Evolutionary conservation across 2,329 filamentous ascomycete species (phyloP), one percentile per base, ranked within the genome.

Genomic region (Sclerotinia trifoliorum): DNA sequence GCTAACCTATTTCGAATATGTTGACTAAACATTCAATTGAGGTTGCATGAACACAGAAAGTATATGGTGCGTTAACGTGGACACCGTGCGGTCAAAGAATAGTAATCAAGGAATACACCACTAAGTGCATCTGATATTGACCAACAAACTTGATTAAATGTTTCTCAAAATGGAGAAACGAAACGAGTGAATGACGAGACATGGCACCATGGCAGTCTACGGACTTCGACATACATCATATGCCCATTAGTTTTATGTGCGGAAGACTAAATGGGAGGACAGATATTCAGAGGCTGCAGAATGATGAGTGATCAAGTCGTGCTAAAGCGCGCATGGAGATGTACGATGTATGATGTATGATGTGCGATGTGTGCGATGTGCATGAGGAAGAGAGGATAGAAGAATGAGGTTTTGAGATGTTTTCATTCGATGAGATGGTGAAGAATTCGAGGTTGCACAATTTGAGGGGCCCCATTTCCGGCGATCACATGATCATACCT

Each of bases 11-110:
- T 3, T 2, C 11, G 29, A 42, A 42, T 24, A 35, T 35, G 44
- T 49, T 62, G 44, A 62, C 19, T 62, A 62, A 62, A 49, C 58
- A 49, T 49, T 49, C 19, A 60, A 61, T 35, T 19, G 39, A 48
- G 26, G 11, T 5, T n/a, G 7, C 3, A 5, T 13, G 44, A 35
- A 48, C 1, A 24, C 26, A 15, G 57, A 15, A 48, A 15, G 7
- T 1, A 57, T 7, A 57, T n/a, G 29, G 35, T 35, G 19, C 15
- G n/a, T 56, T 19, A 56, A 55, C 11, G 10, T 24, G 11, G 39
- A 42, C 39, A 15, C 39, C 21, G 11, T 35, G 13, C 4, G 11
- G 7, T 11, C n/a, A 24, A 39, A 39, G 32, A 57, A 57, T 57
- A 39, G 54, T 57, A 57, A 57, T 57, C 39, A 42, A 24, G 24